A percentile compares a stretch with the other conserved stretches of the same genome.
These are phyloP conservation scores for Hortiboletus campestris DNA, from an alignment of 768 basidiomycete genomes.

Conservation along the genomic window DNA sequence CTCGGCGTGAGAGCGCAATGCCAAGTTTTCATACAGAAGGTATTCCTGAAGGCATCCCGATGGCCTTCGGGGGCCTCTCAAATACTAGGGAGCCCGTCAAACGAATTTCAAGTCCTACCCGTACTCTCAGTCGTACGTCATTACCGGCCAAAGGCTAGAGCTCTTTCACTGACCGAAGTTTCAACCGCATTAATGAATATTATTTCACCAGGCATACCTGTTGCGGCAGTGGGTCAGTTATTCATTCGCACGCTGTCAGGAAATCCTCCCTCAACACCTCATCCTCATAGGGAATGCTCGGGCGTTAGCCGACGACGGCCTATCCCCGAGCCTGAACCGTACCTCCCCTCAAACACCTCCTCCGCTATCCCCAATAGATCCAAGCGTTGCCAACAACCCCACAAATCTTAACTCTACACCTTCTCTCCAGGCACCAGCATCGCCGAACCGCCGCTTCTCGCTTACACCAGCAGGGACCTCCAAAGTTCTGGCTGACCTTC, in stretches of 20 bases:
- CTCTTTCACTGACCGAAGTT: conserved; percentile 18
- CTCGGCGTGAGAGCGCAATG: conserved; percentile 48
- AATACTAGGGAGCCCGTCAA: conserved; percentile 42
- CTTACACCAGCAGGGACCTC: conserved; percentile 79
- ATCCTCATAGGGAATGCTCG: conserved; percentile 70
- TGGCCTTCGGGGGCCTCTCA: conserved; percentile 45
- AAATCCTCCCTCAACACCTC: conserved; percentile 19
- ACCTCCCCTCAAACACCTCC: conserved; percentile 32
- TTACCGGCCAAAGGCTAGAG: conserved; percentile 18
- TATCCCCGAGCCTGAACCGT: conserved; percentile 34
- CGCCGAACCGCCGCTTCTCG: conserved; percentile 55
- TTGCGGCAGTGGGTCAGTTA: conserved; percentile 71
- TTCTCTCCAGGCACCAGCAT: conserved; percentile 42
- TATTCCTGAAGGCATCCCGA: conserved; percentile 74
- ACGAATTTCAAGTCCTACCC: conserved; percentile 68
- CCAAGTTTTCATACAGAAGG: conserved; percentile 44
- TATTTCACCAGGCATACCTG: conserved; percentile 61
- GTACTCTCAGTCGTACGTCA: conserved; percentile 75
- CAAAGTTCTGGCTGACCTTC: conserved; percentile 84
- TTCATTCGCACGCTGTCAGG: background rate
- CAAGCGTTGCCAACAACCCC: conserved; percentile 27
- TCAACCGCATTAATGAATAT: conserved; percentile 23
- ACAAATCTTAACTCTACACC: conserved; percentile 35
- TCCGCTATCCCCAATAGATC: conserved; percentile 36
- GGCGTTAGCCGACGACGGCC: conserved; percentile 74